These are phyloP conservation scores for Solanum medicagineum DNA, from an alignment of 257 asterid species.

Conservation along the genomic window DNA sequence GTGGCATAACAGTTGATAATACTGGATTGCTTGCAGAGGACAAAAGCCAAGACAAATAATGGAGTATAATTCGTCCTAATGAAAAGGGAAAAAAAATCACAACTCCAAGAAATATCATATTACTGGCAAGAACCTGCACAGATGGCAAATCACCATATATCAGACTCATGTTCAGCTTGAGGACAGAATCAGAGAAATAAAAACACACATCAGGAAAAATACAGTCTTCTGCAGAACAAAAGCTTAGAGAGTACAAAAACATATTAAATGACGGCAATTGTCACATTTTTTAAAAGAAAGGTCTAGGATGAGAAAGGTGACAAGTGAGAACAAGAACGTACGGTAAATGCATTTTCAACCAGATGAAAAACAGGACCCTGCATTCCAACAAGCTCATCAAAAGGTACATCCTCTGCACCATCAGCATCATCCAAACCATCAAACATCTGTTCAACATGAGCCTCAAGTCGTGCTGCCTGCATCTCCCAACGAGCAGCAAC, in stretches of 20 bases:
- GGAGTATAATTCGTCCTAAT: conserved; percentile 61
- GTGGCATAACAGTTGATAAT: conserved; percentile 66
- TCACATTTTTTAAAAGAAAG: not conserved
- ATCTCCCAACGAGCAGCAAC: conserved; percentile 94
- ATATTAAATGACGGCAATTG: not conserved
- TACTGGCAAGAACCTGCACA: conserved; percentile 95
- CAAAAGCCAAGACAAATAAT: conserved; percentile 62
- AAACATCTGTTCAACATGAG: conserved; percentile 98
- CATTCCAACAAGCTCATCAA: conserved; percentile 99
- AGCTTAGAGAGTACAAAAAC: not conserved
- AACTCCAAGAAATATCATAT: conserved; percentile 94
- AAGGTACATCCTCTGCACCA: conserved; percentile 99
- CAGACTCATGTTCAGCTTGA: not conserved
- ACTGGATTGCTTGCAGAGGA: conserved; percentile 77
- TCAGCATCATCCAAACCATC: conserved; percentile 99
- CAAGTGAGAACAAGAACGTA: conserved; percentile 21
- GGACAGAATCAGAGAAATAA: not conserved
- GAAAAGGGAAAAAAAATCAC: conserved; percentile 83
- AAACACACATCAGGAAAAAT: not conserved
- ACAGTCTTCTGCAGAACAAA: not conserved
- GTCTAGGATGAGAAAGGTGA: not conserved
- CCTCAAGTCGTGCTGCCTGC: conserved; percentile 98
- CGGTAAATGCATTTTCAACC: conserved; percentile 95
- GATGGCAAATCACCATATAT: not conserved
- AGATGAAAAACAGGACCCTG: conserved; percentile 99